phyloP scores from a whole-genome alignment of 1,139 yeast species.

The Saccharomyces hybrid region DNA sequence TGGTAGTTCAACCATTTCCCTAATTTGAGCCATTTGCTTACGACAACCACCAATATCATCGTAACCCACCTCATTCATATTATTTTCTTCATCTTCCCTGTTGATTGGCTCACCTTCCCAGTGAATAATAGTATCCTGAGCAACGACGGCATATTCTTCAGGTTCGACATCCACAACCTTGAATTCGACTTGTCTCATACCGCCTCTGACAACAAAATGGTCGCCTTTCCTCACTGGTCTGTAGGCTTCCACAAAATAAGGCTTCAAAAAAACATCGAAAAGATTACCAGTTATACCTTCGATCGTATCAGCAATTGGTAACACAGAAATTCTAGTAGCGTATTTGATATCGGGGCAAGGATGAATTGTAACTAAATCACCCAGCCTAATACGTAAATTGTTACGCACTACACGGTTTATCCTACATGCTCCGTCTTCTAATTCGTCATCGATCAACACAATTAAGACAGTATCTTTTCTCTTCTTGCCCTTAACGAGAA shows the following conservation, averaged over 20 bases:
- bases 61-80: slow-evolving; percentile 89
- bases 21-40: slow-evolving; percentile 96
- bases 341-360: slow-evolving; percentile 98
- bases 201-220: slow-evolving; percentile 92
- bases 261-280: slow-evolving; percentile 92
- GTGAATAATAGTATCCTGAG: slow-evolving; percentile 96
- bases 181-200: slow-evolving; percentile 98
- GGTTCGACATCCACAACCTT: slow-evolving; percentile 98
- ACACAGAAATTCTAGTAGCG: slow-evolving; percentile 84
- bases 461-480: slow-evolving; percentile 96
- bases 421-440: slow-evolving; percentile 93
- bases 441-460: slow-evolving; percentile 92
- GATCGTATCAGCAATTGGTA: slow-evolving; percentile 96
- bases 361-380: slow-evolving; percentile 83
- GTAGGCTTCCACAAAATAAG: slow-evolving; percentile 97
- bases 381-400: slow-evolving; percentile 87
- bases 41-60: slow-evolving; percentile 98
- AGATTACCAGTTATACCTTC: slow-evolving; percentile 98
- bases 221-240: slow-evolving; percentile 98
- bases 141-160: slow-evolving; percentile 92
- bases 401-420: slow-evolving; percentile 93
- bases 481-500: slow-evolving; percentile 93
- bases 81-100: slow-evolving; percentile 96
- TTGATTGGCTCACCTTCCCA: slow-evolving; percentile 99
- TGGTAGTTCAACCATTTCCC: slow-evolving; percentile 94